Evolutionary conservation across 371 early-diverging fungal genomes (phyloP), one percentile per base, ranked within the genome.

Genomic region (Furculomyces boomerangus): DNA sequence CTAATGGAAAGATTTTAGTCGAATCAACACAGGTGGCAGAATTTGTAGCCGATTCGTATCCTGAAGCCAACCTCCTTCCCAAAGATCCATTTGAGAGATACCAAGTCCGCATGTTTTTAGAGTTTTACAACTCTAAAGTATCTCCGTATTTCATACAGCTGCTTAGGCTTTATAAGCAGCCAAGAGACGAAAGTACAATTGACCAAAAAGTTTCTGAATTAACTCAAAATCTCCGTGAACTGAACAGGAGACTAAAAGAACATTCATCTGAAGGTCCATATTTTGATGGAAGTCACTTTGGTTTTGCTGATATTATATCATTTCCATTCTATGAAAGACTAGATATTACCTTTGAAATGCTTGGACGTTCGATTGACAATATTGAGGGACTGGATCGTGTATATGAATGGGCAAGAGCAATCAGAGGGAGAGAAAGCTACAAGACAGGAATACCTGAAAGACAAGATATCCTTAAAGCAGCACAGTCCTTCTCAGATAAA

Each of bases 11-110:
- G n/a, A 35, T 71, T 1, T 44, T 90, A 46, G 73, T 72, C 37
- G 84, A 89, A 62, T 87, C 87, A 2, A 58, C 80, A 52, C 83
- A 89, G 24, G 88, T 91, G 44, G 50, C 88, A 41, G 91, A 93
- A 62, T 88, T 81, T 57, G 65, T 94, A 2, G 92, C 91, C 31
- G 91, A 93, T 53, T 7, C 27, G 24, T 67, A 8, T 10, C 45
- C 45, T 20, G 45, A 45, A 45, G 27, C 10, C 45, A 22, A 22
- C 10, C 22, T 45, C 24, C n/a, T 45, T 20, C 45, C 45, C 10
- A 20, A 10, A 24, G 45, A 45, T 27, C 10, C 45, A 27, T 13
- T 45, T 7, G 45, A 45, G 45, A 7, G 7, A 20, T 7, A 10
- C 45, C n/a, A 45, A 22, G 45, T 45, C 5, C 10, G 45, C n/a